Percentiles rank a stretch among this genome's conserved stretches.
Evolutionary conservation across 2,329 filamentous ascomycete species (phyloP).

Genomic region (Fusarium pseudonygamai): DNA sequence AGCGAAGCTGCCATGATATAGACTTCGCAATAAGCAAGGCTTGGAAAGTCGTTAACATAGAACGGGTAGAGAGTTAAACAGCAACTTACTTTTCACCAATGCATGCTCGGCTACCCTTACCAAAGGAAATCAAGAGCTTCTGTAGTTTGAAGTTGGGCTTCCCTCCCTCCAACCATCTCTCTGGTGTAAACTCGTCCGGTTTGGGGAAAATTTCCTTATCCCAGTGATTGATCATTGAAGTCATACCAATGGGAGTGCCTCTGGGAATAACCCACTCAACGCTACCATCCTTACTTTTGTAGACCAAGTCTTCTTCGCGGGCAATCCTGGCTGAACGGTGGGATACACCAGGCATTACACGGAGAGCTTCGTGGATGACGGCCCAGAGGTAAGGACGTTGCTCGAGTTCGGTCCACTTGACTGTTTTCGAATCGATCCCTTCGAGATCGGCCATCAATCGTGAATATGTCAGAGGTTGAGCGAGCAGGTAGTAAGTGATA

Average conservation of each 20-base stretch:
- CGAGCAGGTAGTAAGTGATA: slow-evolving; percentile 50
- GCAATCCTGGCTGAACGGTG: slow-evolving; percentile 38
- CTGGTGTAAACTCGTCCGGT: slow-evolving; percentile 48
- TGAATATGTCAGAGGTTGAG: slow-evolving; percentile 44
- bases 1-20: slow-evolving; percentile 27
- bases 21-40: slow-evolving; percentile 33
- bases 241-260: slow-evolving; percentile 48
- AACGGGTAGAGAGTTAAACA: rapidly evolving
- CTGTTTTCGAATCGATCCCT: slow-evolving; percentile 39
- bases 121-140: slow-evolving; percentile 32
- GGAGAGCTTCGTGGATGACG: slow-evolving; percentile 51
- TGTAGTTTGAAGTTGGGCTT: slow-evolving; percentile 41
- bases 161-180: slow-evolving; percentile 40
- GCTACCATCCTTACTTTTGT: slow-evolving; percentile 34
- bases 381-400: slow-evolving; percentile 50
- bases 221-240: slow-evolving; percentile 46
- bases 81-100: slow-evolving; percentile 34
- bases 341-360: slow-evolving; percentile 46
- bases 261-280: slow-evolving; percentile 39
- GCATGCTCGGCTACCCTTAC: slow-evolving; percentile 36
- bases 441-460: slow-evolving; percentile 45
- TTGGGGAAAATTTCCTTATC: slow-evolving; percentile 45
- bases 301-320: slow-evolving; percentile 42
- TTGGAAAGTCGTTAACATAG: neutral
- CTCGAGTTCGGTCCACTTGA: slow-evolving; percentile 47